Evolutionary conservation across 331 rosid genomes (phyloP), one percentile per base, ranked within the genome.

Genomic region (Quercus phellos): DNA sequence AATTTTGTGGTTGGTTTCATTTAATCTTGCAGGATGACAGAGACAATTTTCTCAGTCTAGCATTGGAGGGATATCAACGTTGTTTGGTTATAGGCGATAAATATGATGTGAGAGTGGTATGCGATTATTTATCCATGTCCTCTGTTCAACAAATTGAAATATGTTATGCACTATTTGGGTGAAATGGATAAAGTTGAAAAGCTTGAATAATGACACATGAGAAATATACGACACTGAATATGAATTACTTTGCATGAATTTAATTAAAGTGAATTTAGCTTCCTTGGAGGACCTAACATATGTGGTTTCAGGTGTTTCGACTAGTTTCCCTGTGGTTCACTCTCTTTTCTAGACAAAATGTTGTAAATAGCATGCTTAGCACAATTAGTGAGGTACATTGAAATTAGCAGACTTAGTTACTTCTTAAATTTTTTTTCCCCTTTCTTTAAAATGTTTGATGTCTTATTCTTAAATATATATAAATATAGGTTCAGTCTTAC

Each of bases 81-180:
- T 94, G 96, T 82, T 83, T 94, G 91, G 97, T 90, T 79, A 87
- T 85, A 60, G 94, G 97, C 11, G 86, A 90, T 85, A 94, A 92
- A 80, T 89, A 94, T 81, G 98, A 94, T 74, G 93, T 94, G 77
- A 91, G 97, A 86, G 94, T 89, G 97, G 98, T 94, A 92, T 82
- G 94, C 38, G 81, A 75, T 55, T 77, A 70, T 79, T 68, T 17
- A 70, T 70, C 61, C 55, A 29, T 35, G 68, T 81, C 81, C 80
- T 55, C 85, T 43, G 3, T 58, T 56, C 59, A 61, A 10, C 56
- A 22, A 73, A 68, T 68, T 77, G 42, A 68, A 55, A 75, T 17
- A 6, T 61, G 38, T 54, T n/a, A n/a, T 50, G 38, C 24, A 66
- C 11, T 27, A 11, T 66, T 17, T 66, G 9, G 14, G 21, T 32